phyloP scores from a whole-genome alignment of 495 filamentous ascomycete genomes.

The Trichoderma asperelloides region DNA sequence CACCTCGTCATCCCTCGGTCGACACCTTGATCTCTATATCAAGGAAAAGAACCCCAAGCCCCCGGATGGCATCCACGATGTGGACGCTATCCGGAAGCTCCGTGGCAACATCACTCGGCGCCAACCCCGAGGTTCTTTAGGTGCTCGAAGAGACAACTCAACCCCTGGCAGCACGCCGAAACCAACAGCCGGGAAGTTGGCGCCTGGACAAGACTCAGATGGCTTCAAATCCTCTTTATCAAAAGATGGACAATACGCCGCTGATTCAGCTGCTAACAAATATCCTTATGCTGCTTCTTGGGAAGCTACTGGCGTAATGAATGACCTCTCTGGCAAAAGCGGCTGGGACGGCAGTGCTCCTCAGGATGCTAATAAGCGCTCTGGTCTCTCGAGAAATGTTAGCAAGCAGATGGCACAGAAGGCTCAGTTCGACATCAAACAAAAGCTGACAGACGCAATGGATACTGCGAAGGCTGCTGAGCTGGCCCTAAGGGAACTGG shows the following conservation, averaged over 20 bases:
- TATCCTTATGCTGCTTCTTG: slow-evolving; percentile 48
- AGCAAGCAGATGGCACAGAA: slow-evolving; percentile 42
- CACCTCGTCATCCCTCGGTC: slow-evolving; percentile 86
- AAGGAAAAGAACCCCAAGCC: slow-evolving; percentile 77
- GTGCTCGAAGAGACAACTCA: slow-evolving; percentile 36
- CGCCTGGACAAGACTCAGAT: slow-evolving; percentile 21
- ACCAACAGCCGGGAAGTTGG: slow-evolving; percentile 22
- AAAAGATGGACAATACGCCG: slow-evolving; percentile 31
- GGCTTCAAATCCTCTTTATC: slow-evolving; percentile 24
- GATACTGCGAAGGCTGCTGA: slow-evolving; percentile 75
- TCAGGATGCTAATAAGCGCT: slow-evolving; percentile 13
- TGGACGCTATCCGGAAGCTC: slow-evolving; percentile 75
- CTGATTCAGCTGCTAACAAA: slow-evolving; percentile 47
- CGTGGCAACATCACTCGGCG: slow-evolving; percentile 75
- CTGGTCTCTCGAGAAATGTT: slow-evolving; percentile 32
- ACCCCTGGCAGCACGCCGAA: slow-evolving; percentile 37
- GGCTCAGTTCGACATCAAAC: slow-evolving; percentile 48
- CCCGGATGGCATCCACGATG: slow-evolving; percentile 77
- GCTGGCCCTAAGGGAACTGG: slow-evolving; percentile 69
- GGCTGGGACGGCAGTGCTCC: slow-evolving; percentile 17
- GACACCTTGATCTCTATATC: slow-evolving; percentile 85
- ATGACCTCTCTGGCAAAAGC: slow-evolving; percentile 51
- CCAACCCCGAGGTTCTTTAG: slow-evolving; percentile 56
- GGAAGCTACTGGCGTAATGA: slow-evolving; percentile 76
- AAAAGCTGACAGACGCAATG: slow-evolving; percentile 49